Evolutionary conservation across 1,284 basidiomycete species (phyloP).

Genomic region (Golubevia sp.): DNA sequence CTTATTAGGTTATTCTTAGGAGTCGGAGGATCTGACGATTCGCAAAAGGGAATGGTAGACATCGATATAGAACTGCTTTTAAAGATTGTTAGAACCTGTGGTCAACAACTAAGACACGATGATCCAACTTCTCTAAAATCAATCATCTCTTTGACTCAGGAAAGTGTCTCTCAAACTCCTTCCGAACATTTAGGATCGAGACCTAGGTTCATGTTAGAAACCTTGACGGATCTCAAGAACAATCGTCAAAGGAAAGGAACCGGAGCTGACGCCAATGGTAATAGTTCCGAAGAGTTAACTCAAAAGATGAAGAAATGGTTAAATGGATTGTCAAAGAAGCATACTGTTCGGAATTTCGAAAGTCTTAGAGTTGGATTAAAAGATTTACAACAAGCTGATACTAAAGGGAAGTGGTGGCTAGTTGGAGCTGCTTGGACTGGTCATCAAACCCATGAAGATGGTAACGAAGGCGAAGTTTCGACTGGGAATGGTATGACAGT

Average conservation of each 20-base stretch:
- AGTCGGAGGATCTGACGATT: slow-evolving; percentile 39
- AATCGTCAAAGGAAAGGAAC: slow-evolving; percentile 72
- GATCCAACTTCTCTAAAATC: slow-evolving; percentile 42
- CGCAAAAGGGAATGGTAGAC: slow-evolving; percentile 68
- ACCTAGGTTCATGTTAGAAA: slow-evolving; percentile 57
- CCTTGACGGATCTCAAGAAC: slow-evolving; percentile 35
- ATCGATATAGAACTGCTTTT: slow-evolving; percentile 83
- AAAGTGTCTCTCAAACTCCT: slow-evolving; percentile 3
- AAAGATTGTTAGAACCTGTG: slow-evolving; percentile 71
- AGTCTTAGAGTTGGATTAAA: slow-evolving; percentile 64
- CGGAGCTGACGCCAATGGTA: slow-evolving; percentile 13
- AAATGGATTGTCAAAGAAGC: slow-evolving; percentile 31
- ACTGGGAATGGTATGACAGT: slow-evolving; percentile 43
- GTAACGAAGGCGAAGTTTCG: slow-evolving; percentile 67
- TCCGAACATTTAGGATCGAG: slow-evolving; percentile 12
- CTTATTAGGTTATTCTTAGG: slow-evolving; percentile 79
- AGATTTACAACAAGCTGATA: slow-evolving; percentile 83
- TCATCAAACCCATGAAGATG: slow-evolving; percentile 76
- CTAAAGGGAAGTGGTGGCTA: slow-evolving; percentile 97
- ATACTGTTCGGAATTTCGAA: slow-evolving; percentile 34
- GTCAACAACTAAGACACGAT: slow-evolving; percentile 42
- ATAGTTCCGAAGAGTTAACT: slow-evolving; percentile 4
- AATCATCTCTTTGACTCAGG: slow-evolving; percentile 43
- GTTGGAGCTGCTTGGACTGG: slow-evolving; percentile 96
- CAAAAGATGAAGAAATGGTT: slow-evolving; percentile 47